Base-by-base conservation (phyloP, 1,139 yeast genomes). In the Meyerozyma smithsonii region DNA sequence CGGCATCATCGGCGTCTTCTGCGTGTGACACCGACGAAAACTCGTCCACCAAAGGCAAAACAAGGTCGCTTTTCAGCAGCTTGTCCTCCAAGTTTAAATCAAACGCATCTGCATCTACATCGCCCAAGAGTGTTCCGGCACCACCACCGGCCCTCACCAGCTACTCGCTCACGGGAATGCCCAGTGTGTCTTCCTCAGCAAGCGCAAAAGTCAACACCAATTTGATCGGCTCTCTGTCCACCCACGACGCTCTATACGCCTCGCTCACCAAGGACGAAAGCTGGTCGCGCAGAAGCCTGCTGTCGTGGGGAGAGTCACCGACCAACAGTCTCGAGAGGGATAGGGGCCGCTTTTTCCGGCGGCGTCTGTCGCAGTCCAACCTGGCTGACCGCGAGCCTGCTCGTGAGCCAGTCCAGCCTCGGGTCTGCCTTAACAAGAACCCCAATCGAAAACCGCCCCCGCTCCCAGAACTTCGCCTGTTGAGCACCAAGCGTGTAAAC, bases 1-100 rank as follows among this genome's bases (percentile, higher is more conserved):
- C 34, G 10, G 20, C 23, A 4, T 30, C 34, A 1, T 18, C 21
- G 3, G 34, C 20, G 12, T 18, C n/a, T 18, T 16, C 20, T 8
- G 15, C 21, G 8, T n/a, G 15, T 11, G 34, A 30, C 21, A 14
- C 14, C 21, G 34, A 18, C 20, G 15, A 16, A 8, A 5, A 11
- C 5, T 4, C 21, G 11, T 7, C 15, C 11, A 3, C 23, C 16
- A 21, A 33, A 39, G 56, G 54, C 35, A 63, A 57, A 36, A 62
- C 67, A 36, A 69, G 70, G 46, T 71, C 77, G 3, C 44, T 77
- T 8, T 74, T 77, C 55, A 67, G 76, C 45, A 69, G 77, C 4
- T 51, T 79, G 11, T 78, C 84, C 2, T 74, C 83, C 3, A 79
- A 79, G 50, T 71, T 79, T 47, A 77, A 72, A 44, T 56, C 64